These are phyloP conservation scores for Arthroderma sp. DNA, from an alignment of 2,329 filamentous ascomycete species.

Conservation along the genomic window DNA sequence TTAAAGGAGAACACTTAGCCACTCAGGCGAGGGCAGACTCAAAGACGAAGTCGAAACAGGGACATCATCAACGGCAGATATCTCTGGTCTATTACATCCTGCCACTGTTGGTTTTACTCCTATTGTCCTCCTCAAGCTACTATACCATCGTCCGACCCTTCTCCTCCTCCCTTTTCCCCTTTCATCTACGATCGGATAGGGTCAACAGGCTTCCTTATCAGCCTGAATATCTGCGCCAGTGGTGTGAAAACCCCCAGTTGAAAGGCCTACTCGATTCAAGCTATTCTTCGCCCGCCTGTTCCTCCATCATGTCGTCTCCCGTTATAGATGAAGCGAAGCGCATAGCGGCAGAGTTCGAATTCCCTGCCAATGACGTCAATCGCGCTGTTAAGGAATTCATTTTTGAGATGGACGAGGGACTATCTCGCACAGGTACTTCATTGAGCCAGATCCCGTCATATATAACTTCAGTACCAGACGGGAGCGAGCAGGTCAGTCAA, in stretches of 20 bases:
- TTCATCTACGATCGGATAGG: neutral
- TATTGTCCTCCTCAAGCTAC: neutral
- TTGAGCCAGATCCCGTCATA: conserved; percentile 96
- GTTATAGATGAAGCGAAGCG: conserved; percentile 59
- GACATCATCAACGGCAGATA: too few relatives aligned
- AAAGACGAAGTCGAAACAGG: too few relatives aligned
- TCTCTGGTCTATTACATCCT: neutral
- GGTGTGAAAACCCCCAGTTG: conserved; percentile 2
- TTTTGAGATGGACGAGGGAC: conserved; percentile 72
- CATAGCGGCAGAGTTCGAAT: conserved; percentile 76
- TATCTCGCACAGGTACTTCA: conserved; percentile 63
- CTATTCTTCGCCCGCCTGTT: neutral
- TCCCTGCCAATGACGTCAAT: conserved; percentile 63
- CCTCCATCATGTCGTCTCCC: conserved; percentile 9
- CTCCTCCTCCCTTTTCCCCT: neutral
- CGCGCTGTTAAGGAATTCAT: conserved; percentile 75
- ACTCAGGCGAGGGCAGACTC: too few relatives aligned
- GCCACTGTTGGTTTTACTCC: neutral
- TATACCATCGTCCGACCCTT: neutral
- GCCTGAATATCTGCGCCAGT: conserved; percentile 1
- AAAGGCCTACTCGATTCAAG: conserved; percentile 1
- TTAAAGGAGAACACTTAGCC: too few relatives aligned
- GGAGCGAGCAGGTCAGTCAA: conserved; percentile 72
- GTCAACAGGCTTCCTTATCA: neutral
- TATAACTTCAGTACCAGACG: conserved; percentile 89